phyloP scores from a whole-genome alignment of 2,329 filamentous ascomycete species.

The Fusarium sp. region DNA sequence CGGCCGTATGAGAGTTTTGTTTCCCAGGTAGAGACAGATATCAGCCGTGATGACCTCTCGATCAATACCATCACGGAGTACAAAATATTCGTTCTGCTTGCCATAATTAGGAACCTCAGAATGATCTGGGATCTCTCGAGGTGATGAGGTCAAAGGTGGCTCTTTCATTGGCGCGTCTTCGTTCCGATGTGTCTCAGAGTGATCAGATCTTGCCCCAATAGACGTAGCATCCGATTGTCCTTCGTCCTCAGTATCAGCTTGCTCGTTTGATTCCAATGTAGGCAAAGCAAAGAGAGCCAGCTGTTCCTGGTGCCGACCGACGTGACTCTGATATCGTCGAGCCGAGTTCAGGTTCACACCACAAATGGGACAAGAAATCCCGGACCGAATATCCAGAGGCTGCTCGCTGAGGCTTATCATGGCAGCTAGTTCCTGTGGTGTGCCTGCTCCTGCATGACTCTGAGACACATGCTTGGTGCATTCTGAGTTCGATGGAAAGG shows the following conservation, averaged over 20 bases:
- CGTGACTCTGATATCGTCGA: background rate
- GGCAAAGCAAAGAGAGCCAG: slow-evolving; percentile 10
- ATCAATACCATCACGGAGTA: background rate
- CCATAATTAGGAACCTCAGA: too few relatives aligned
- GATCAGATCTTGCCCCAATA: too few relatives aligned
- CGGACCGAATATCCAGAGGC: background rate
- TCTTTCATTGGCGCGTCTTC: too few relatives aligned
- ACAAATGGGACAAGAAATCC: background rate
- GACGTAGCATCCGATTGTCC: too few relatives aligned
- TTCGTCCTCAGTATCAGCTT: background rate
- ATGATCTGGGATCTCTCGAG: too few relatives aligned
- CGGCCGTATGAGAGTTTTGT: background rate
- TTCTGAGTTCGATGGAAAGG: rapidly evolving
- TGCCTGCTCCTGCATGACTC: rapidly evolving
- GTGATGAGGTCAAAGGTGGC: too few relatives aligned
- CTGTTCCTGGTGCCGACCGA: slow-evolving; percentile 7
- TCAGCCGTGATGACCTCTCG: background rate
- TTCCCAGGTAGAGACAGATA: background rate
- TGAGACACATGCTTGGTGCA: rapidly evolving
- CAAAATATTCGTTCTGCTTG: background rate
- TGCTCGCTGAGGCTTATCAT: background rate
- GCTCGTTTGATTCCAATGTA: rapidly evolving
- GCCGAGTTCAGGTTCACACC: rapidly evolving
- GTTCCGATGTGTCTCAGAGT: too few relatives aligned
- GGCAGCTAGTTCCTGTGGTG: rapidly evolving